Percentiles rank a stretch among this genome's conserved stretches.
Evolutionary conservation across 2,329 filamentous ascomycete species (phyloP).

Genomic region (Xylaria arbuscula): DNA sequence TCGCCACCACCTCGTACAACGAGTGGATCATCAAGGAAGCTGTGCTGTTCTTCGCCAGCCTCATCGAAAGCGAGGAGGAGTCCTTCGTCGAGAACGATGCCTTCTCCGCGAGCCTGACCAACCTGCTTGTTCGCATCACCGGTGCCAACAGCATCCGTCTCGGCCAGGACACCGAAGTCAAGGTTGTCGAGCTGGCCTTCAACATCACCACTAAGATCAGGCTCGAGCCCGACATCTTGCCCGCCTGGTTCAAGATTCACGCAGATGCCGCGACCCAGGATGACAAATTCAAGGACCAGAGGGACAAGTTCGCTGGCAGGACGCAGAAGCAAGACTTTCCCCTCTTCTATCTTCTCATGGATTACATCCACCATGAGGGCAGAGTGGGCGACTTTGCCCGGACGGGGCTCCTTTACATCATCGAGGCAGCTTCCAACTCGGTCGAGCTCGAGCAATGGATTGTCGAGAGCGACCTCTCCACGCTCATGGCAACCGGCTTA

Average conservation of each 20-base stretch:
- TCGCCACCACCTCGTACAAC: slow-evolving; percentile 85
- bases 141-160: slow-evolving; percentile 78
- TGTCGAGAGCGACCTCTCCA: slow-evolving; percentile 94
- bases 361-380: slow-evolving; percentile 96
- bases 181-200: slow-evolving; percentile 92
- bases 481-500: slow-evolving; percentile 94
- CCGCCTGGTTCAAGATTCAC: slow-evolving; percentile 87
- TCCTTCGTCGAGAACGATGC: slow-evolving; percentile 87
- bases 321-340: slow-evolving; percentile 95
- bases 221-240: slow-evolving; percentile 84
- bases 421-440: slow-evolving; percentile 89
- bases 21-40: slow-evolving; percentile 87
- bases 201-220: slow-evolving; percentile 97
- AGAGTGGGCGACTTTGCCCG: slow-evolving; percentile 95
- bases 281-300: slow-evolving; percentile 58
- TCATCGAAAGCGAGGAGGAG: slow-evolving; percentile 97
- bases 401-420: slow-evolving; percentile 93
- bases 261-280: slow-evolving; percentile 47
- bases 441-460: slow-evolving; percentile 92
- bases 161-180: slow-evolving; percentile 83
- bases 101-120: slow-evolving; percentile 89
- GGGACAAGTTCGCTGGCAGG: slow-evolving; percentile 81
- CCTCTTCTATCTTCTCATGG: slow-evolving; percentile 92
- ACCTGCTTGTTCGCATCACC: slow-evolving; percentile 82
- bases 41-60: slow-evolving; percentile 85